Percentiles rank a stretch among this genome's conserved stretches.
Conservation (phyloP, 441 rosid species). For the Biscutella laevigata region DNA sequence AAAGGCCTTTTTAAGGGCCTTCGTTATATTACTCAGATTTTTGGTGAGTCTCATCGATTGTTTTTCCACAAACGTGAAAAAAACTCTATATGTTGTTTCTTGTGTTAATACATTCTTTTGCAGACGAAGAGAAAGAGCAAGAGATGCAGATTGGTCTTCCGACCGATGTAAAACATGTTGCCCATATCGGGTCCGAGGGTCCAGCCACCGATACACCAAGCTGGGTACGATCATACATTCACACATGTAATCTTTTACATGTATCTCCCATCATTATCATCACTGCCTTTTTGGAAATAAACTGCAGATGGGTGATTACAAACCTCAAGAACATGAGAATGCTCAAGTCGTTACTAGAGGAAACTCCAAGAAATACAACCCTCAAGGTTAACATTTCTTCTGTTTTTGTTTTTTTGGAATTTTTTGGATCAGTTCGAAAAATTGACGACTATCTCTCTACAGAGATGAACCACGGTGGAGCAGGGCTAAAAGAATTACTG, state of each 20-base stretch:
- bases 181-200: conserved; percentile 75
- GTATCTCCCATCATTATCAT: background rate
- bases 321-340: conserved; percentile 31
- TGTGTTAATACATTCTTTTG: background rate
- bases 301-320: conserved; percentile 59
- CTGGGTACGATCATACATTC: conserved; percentile 43
- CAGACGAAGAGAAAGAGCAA: conserved; percentile 61
- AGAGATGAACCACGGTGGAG: conserved; percentile 20
- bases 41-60: conserved; percentile 33
- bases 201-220: conserved; percentile 49
- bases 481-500: conserved; percentile 16
- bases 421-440: too few relatives aligned
- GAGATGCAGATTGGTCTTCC: conserved; percentile 77
- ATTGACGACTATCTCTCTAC: conserved; percentile 2
- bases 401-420: background rate
- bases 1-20: conserved; percentile 61
- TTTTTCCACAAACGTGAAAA: background rate
- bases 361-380: conserved; percentile 22
- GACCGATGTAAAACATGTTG: conserved; percentile 84
- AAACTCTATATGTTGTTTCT: background rate
- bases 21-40: conserved; percentile 47
- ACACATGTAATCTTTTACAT: background rate
- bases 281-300: background rate
- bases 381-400: conserved; percentile 31
- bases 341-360: conserved; percentile 30